Evolutionary conservation across 2,329 filamentous ascomycete genomes (phyloP), one percentile per base, ranked within the genome.

Genomic region (Botrytis porri): DNA sequence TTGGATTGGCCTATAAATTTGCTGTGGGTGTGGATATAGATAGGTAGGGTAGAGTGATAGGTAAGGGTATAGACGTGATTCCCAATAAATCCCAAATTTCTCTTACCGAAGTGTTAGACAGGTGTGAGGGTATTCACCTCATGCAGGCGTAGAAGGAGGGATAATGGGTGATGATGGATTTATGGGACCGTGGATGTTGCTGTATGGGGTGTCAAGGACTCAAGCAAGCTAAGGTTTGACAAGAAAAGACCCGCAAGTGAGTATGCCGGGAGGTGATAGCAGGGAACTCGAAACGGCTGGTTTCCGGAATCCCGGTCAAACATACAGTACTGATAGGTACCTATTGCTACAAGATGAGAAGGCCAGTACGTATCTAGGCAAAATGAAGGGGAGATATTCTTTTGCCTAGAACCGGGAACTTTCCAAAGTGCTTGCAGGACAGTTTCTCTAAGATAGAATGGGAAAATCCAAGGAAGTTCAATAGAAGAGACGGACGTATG

Each of bases 261-360:
- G 32, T 51, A 39, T 70, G 16, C 69, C 69, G 41, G 59, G 43
- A 71, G 29, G 70, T 72, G 43, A 43, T 69, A 12, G 51, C 63
- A 72, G 64, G 63, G 70, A 72, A 72, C 48, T 72, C 61, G 62
- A 69, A 69, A 72, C 70, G 70, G 51, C 39, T 72, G 39, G 62
- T 45, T 72, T 9, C 63, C 63, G 59, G 51, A 61, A 72, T 61
- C 70, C 70, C 25, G 43, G 70, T 61, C 63, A 20, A 51, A 57
- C 16, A 64, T 29, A 51, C 41, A 64, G 41, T 12, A 54, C 25
- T 54, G 35, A 43, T 63, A 25, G 20, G 48, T 16, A n/a, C 48
- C 48, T 18, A 18, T 35, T 41, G 35, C 37, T 32, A 35, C 12
- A 5, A 41, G 32, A 41, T 25, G 25, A 70, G 29, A 62, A 63